Percentiles rank a stretch among this genome's conserved stretches.
phyloP scores from a whole-genome alignment of 768 basidiomycete species.

The Lactarius hatsudake region DNA sequence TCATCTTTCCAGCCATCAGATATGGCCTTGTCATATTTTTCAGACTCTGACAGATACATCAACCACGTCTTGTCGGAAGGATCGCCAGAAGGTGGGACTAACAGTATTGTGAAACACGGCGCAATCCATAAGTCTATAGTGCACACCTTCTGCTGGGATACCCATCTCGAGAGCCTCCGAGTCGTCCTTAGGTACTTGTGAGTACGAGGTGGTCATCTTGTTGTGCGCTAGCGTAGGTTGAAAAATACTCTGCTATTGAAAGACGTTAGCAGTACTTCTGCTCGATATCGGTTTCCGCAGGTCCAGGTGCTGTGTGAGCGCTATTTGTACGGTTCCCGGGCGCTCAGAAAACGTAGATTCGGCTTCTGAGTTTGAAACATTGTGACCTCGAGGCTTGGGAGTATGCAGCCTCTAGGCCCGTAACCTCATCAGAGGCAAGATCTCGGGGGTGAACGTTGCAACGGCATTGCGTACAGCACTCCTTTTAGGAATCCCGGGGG shows the following conservation, averaged over 20 bases:
- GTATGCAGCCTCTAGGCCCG: not conserved
- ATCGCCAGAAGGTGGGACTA: not conserved
- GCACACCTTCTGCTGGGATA: not conserved
- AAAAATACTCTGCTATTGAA: not conserved
- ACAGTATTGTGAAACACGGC: not conserved
- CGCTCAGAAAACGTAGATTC: not conserved
- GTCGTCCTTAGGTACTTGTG: not conserved
- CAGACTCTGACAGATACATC: conserved; percentile 7
- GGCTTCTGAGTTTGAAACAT: not conserved
- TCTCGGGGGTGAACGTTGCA: not conserved
- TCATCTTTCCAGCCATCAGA: not conserved
- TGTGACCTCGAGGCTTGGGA: not conserved
- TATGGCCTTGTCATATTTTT: conserved; percentile 8
- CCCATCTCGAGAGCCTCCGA: not conserved
- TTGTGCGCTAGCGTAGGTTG: not conserved
- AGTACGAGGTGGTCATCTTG: not conserved
- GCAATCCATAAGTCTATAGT: not conserved
- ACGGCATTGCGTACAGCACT: not conserved
- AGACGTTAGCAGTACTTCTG: not conserved
- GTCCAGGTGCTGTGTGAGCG: not conserved
- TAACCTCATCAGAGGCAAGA: not conserved
- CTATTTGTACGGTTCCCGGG: not conserved
- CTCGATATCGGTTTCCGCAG: not conserved
- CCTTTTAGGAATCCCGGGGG: not conserved
- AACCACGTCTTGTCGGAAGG: conserved; percentile 14